phyloP scores from a whole-genome alignment of 176 grass and related monocot genomes.

The Triticum urartu region DNA sequence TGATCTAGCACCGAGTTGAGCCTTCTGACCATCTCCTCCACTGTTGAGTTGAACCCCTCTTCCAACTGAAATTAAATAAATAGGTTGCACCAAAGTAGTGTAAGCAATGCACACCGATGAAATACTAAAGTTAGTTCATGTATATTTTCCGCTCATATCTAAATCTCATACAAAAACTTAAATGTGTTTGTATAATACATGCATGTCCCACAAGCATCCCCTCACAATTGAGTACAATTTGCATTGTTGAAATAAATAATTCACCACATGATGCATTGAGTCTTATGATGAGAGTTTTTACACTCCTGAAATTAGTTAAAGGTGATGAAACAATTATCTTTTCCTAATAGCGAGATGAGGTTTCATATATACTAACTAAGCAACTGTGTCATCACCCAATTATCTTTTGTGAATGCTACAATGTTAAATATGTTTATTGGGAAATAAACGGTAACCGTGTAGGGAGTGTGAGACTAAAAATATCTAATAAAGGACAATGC shows the following conservation, averaged over 20 bases:
- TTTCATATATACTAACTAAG: not conserved
- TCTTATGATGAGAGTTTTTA: not conserved
- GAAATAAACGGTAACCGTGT: too few species aligned
- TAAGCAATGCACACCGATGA: not conserved
- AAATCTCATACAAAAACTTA: not conserved
- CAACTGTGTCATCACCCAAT: too few species aligned
- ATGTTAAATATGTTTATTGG: too few species aligned
- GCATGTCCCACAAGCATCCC: not conserved
- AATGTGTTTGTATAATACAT: not conserved
- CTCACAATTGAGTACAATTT: not conserved
- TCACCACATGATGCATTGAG: not conserved
- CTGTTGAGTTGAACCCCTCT: constrained; percentile 43
- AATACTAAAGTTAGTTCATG: too few species aligned
- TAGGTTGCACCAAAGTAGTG: not conserved
- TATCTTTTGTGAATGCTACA: not conserved
- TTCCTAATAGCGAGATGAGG: too few species aligned
- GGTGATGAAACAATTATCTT: too few species aligned
- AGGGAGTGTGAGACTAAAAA: not conserved
- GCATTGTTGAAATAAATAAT: not conserved
- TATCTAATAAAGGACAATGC: too few species aligned
- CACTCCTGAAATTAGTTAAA: not conserved
- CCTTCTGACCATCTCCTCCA: constrained; percentile 52
- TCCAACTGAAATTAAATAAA: constrained; percentile 38
- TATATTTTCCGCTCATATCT: too few species aligned
- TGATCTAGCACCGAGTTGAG: constrained; percentile 44